Evolutionary conservation across 345 rosid species (phyloP).

Genomic region (Nephelium lappaceum): DNA sequence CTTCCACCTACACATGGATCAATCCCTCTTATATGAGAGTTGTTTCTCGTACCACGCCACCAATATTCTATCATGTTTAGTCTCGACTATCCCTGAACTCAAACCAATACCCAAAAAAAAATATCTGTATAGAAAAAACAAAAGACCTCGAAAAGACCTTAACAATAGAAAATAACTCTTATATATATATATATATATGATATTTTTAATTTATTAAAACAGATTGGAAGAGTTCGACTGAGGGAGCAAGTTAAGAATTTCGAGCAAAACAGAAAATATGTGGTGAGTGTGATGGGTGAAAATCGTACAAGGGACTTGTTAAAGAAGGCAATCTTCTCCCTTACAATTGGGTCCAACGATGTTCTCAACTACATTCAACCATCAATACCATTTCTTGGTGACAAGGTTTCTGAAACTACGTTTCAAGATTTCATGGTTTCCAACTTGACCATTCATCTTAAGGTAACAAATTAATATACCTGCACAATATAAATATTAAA

Average conservation of each 20-base stretch:
- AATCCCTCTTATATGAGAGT: too few relatives aligned
- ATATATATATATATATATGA: neutral
- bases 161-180: neutral
- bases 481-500: neutral
- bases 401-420: constrained; percentile 32
- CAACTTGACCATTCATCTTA: constrained; percentile 50
- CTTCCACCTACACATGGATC: too few relatives aligned
- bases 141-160: too few relatives aligned
- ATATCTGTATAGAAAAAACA: too few relatives aligned
- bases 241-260: constrained; percentile 55
- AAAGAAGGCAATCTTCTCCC: constrained; percentile 50
- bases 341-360: constrained; percentile 63
- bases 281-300: constrained; percentile 48
- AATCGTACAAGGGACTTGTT: constrained; percentile 41
- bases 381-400: constrained; percentile 44
- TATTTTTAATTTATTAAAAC: neutral
- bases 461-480: constrained; percentile 32
- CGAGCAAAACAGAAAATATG: constrained; percentile 48
- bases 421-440: constrained; percentile 55
- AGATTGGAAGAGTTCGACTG: constrained; percentile 58
- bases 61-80: too few relatives aligned
- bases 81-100: too few relatives aligned
- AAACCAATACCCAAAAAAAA: too few relatives aligned
- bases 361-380: constrained; percentile 54
- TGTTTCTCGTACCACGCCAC: too few relatives aligned